Evolutionary conservation across 1,284 basidiomycete species (phyloP).

Genomic region (Apiotrichum montevideense): DNA sequence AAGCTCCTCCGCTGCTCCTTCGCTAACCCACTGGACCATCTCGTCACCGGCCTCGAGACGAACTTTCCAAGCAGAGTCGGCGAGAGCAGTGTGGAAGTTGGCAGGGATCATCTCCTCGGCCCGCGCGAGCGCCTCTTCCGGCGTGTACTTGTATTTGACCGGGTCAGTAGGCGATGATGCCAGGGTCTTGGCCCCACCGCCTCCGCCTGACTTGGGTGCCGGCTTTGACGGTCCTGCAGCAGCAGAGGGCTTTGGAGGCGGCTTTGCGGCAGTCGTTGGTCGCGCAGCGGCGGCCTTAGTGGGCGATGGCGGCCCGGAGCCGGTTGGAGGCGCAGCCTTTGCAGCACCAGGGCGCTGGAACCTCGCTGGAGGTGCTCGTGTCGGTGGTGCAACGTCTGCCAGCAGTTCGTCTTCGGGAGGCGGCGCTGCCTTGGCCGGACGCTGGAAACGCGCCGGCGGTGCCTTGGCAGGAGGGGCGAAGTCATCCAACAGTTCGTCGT

Average conservation of each 20-base stretch:
- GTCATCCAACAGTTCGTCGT: slow-evolving; percentile 9
- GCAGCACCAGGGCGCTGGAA: slow-evolving; percentile 5
- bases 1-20: slow-evolving; percentile 56
- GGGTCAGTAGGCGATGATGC: slow-evolving; percentile 58
- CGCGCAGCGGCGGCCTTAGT: slow-evolving; percentile 28
- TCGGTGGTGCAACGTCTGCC: slow-evolving; percentile 17
- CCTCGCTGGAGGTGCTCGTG: slow-evolving; percentile 1
- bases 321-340: background rate
- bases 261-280: slow-evolving; percentile 16
- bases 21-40: slow-evolving; percentile 70
- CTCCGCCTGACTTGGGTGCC: slow-evolving; percentile 34
- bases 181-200: slow-evolving; percentile 52
- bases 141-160: slow-evolving; percentile 84
- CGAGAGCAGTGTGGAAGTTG: slow-evolving; percentile 65
- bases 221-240: slow-evolving; percentile 39
- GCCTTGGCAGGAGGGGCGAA: slow-evolving; percentile 17
- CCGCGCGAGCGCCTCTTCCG: slow-evolving; percentile 84
- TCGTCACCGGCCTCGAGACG: slow-evolving; percentile 81
- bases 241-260: slow-evolving; percentile 4
- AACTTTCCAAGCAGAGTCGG: slow-evolving; percentile 88
- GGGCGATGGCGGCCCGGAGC: slow-evolving; percentile 3
- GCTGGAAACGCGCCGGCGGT: background rate
- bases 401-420: slow-evolving; percentile 7
- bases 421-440: background rate
- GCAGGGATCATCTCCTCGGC: slow-evolving; percentile 70